Conservation (phyloP, 768 basidiomycete species). For the Cubamyces sp. region DNA sequence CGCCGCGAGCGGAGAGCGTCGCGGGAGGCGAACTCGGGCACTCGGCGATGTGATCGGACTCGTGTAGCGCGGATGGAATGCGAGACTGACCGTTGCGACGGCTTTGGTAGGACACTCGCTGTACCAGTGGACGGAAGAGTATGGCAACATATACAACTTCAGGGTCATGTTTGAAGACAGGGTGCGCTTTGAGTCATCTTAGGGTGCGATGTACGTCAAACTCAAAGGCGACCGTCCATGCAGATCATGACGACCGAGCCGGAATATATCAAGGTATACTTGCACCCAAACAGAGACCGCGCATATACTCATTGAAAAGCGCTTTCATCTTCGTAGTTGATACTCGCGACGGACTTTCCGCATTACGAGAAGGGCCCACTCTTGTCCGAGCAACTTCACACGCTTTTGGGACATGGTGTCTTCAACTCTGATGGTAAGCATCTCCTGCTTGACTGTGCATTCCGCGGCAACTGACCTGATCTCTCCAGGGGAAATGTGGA, state of each 20-base stretch:
- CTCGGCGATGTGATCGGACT: too few relatives aligned
- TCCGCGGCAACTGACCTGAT: not conserved
- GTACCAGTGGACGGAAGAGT: conserved; percentile 14
- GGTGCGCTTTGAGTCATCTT: conserved; percentile 32
- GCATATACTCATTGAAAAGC: not conserved
- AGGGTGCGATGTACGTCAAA: too few relatives aligned
- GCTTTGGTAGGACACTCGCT: conserved; percentile 1
- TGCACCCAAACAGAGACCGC: too few relatives aligned
- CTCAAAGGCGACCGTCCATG: not conserved
- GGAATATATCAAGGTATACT: conserved; percentile 46
- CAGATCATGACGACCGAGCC: conserved; percentile 54
- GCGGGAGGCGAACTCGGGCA: too few relatives aligned
- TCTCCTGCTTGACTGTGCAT: not conserved
- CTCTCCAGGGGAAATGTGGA: conserved; percentile 67
- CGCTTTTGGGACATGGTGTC: conserved; percentile 58
- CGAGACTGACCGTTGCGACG: not conserved
- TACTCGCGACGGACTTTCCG: conserved; percentile 50
- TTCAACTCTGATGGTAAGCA: conserved; percentile 58
- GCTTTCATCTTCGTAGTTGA: conserved; percentile 33
- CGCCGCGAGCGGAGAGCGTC: too few relatives aligned
- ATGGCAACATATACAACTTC: conserved; percentile 29
- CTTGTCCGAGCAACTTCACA: conserved; percentile 29
- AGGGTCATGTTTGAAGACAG: conserved; percentile 43
- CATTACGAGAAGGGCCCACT: conserved; percentile 45
- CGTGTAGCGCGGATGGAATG: not conserved